phyloP scores from a whole-genome alignment of 73 alveolate genomes.

The Breviolum minutum region DNA sequence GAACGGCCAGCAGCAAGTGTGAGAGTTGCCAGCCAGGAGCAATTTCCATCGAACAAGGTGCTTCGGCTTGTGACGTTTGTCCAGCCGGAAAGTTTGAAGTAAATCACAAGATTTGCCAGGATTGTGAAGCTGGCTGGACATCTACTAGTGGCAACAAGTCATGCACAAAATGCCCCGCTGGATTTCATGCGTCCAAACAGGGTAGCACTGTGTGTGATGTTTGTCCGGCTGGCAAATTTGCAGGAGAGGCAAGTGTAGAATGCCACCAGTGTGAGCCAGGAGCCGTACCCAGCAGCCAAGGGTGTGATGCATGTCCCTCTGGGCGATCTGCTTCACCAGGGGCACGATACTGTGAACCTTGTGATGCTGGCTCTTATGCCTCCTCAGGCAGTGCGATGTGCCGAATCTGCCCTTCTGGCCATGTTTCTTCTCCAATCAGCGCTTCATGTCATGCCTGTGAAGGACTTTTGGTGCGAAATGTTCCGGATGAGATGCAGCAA shows the following conservation, averaged over 20 bases:
- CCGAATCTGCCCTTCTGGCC: slow-evolving; percentile 14
- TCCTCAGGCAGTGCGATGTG: not conserved
- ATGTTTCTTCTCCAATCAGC: not conserved
- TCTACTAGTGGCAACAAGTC: not conserved
- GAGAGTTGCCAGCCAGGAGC: not conserved
- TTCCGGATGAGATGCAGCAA: slow-evolving; percentile 3
- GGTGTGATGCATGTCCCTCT: slow-evolving; percentile 16
- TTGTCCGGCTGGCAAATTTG: not conserved
- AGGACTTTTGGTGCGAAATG: not conserved
- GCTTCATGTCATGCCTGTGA: not conserved
- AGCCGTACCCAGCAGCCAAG: not conserved
- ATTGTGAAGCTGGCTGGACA: not conserved
- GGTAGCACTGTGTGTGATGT: slow-evolving; percentile 12
- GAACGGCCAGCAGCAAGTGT: slow-evolving; percentile 13
- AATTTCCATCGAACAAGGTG: not conserved
- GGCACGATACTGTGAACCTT: not conserved
- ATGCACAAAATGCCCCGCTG: slow-evolving; percentile 31
- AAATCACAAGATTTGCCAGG: not conserved
- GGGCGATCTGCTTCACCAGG: not conserved
- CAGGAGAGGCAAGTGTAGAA: not conserved
- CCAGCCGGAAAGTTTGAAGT: slow-evolving; percentile 26
- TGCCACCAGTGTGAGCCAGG: not conserved
- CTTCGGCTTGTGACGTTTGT: slow-evolving; percentile 20
- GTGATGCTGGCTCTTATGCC: not conserved
- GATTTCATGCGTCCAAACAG: not conserved